Evolutionary conservation across 1,139 yeast species (phyloP).

Genomic region (Lodderomyces parapsilosis): DNA sequence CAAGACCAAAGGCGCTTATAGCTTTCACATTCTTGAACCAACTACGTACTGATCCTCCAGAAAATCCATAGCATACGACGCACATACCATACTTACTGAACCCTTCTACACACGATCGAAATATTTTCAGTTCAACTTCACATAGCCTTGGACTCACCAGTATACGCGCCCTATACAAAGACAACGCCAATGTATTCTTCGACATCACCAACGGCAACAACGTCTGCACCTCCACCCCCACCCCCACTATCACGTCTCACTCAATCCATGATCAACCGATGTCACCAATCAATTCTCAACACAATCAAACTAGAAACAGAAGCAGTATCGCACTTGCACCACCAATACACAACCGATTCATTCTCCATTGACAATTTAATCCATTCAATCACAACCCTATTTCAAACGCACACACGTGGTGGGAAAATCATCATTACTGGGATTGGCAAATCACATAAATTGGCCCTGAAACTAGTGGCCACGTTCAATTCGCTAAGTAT

Average conservation of each 20-base stretch:
- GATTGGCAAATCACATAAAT: constrained; percentile 81
- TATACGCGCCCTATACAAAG: background rate
- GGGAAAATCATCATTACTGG: constrained; percentile 80
- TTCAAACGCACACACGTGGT: constrained; percentile 45
- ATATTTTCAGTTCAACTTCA: too few species aligned
- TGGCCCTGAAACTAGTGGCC: constrained; percentile 76
- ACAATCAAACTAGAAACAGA: constrained; percentile 34
- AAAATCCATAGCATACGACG: too few species aligned
- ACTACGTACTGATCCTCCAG: too few species aligned
- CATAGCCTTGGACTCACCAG: too few species aligned
- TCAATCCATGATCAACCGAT: background rate
- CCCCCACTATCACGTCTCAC: background rate
- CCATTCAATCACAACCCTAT: constrained; percentile 50
- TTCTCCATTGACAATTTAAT: constrained; percentile 52
- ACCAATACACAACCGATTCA: constrained; percentile 31
- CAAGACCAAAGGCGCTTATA: too few species aligned
- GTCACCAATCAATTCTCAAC: constrained; percentile 21
- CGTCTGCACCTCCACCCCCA: background rate
- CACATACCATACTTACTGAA: too few species aligned
- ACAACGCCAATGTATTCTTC: too few species aligned
- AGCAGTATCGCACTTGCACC: constrained; percentile 30
- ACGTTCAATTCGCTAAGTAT: constrained; percentile 79
- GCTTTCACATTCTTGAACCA: too few species aligned
- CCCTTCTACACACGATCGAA: too few species aligned
- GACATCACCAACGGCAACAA: background rate